Conservation (phyloP, 306 rosid genomes). For the Medicago ruthenica region DNA sequence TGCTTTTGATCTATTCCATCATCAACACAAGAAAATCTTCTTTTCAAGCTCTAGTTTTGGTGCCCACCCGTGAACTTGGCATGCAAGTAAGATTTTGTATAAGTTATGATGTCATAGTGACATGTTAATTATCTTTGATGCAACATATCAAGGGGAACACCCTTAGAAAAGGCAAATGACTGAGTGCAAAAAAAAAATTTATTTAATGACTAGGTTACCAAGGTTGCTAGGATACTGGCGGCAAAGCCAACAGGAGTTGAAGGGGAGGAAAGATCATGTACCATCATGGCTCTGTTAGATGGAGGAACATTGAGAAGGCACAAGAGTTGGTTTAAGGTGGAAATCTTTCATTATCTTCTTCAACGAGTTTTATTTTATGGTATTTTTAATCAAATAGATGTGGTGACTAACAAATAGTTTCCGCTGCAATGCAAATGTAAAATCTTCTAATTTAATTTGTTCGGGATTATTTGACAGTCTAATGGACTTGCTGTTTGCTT, state of each 20-base stretch:
- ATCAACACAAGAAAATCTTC: constrained; percentile 62
- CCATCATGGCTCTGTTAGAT: constrained; percentile 91
- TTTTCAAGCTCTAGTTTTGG: constrained; percentile 85
- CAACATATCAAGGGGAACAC: constrained; percentile 28
- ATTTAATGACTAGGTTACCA: constrained; percentile 66
- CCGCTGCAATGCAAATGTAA: constrained; percentile 28
- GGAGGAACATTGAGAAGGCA: constrained; percentile 93
- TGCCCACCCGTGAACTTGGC: constrained; percentile 96
- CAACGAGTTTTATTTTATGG: constrained; percentile 20
- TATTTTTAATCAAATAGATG: constrained; percentile 20
- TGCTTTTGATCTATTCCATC: constrained; percentile 70
- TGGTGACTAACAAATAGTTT: not conserved
- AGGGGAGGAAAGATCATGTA: constrained; percentile 66
- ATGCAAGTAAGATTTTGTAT: constrained; percentile 73
- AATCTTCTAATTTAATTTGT: not conserved
- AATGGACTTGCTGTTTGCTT: too few relatives aligned
- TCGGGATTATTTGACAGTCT: not conserved
- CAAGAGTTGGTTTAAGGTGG: constrained; percentile 91
- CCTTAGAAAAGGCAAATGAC: constrained; percentile 25
- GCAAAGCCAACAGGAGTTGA: constrained; percentile 62
- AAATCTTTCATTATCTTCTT: constrained; percentile 31
- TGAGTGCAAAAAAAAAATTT: constrained; percentile 23
- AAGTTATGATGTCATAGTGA: constrained; percentile 10
- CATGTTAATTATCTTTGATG: constrained; percentile 21
- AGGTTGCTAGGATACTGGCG: constrained; percentile 84